These are phyloP conservation scores for Thuidium tamariscinum DNA, from an alignment of 225 moss, liverwort and hornwort species.

Conservation along the genomic window DNA sequence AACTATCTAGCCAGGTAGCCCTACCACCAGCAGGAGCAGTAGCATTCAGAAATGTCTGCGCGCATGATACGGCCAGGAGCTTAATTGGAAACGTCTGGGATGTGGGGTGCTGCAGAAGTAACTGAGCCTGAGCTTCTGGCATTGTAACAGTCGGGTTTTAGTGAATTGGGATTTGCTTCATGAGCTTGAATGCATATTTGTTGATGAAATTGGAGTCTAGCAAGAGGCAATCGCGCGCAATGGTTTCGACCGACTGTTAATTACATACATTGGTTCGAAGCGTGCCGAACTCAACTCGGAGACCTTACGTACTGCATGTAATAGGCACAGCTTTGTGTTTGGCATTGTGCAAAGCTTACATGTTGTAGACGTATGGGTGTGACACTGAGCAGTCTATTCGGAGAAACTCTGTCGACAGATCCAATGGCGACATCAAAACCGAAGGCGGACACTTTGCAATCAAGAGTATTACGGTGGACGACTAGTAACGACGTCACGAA, in stretches of 20 bases:
- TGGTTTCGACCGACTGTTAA: neutral
- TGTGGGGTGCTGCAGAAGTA: neutral
- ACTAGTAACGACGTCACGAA: neutral
- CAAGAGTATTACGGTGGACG: neutral
- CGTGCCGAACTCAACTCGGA: neutral
- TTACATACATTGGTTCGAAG: neutral
- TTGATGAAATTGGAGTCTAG: neutral
- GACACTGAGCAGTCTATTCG: neutral
- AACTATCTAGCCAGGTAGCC: neutral
- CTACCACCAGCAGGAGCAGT: neutral
- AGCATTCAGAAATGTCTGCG: neutral
- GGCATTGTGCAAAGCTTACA: neutral
- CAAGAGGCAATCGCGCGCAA: neutral
- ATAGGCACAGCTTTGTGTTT: neutral
- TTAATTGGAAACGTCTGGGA: neutral
- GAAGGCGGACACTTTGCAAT: neutral
- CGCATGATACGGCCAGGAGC: neutral
- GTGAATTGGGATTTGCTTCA: neutral
- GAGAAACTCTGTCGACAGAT: neutral
- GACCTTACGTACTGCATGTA: too few relatives aligned
- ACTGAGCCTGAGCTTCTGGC: neutral
- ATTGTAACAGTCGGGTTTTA: neutral
- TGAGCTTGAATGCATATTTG: neutral
- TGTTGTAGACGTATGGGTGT: neutral
- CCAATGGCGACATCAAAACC: neutral